Base-by-base conservation (phyloP, 2,329 filamentous ascomycete species). In the Blastomyces silverae region DNA sequence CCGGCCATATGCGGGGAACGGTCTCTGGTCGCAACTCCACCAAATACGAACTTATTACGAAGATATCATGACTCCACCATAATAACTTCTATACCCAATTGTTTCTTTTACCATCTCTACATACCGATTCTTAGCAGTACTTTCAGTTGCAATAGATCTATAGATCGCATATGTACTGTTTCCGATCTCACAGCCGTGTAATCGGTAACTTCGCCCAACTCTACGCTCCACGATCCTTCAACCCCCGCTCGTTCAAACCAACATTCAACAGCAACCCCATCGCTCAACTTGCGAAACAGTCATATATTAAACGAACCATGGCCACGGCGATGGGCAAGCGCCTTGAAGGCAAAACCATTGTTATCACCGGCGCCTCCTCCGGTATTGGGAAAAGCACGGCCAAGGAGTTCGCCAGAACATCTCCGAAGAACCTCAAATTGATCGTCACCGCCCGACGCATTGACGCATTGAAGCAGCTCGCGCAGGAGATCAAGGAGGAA, bases 311-410 rank as follows among this genome's bases (percentile, higher is more conserved):
- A 72, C 75, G 82, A 71, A 84, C 77, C 65, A 89, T 88, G 85
- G 78, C 83, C 31, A 85, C 90, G 50, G 86, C 89, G 73, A 87
- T 89, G 79, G 84, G 84, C 68, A 89, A 91, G 77, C 92, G 93
- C 80, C 90, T 99, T 66, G 84, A 89, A 73, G 92, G 92, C 84
- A 97, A 97, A 81, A 97, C 92, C 4, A 82, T 97, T 66, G 79
- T 97, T 65, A 85, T 99, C 68, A 97, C 94, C 5, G 94, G 94
- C 64, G 94, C 94, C 42, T 94, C 89, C 3, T 95, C 91, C 25
- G 94, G 94, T 67, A 97, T 99, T 77, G 94, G 94, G 31, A 85
- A 72, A 65, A 79, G 76, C 69, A 80, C 79, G 59, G 94, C 93
- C n/a, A 81, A 94, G 69, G 94, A 97, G 77, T 99, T 97, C 74